Base-by-base conservation (phyloP, 345 rosid species). In the Adansonia digitata region DNA sequence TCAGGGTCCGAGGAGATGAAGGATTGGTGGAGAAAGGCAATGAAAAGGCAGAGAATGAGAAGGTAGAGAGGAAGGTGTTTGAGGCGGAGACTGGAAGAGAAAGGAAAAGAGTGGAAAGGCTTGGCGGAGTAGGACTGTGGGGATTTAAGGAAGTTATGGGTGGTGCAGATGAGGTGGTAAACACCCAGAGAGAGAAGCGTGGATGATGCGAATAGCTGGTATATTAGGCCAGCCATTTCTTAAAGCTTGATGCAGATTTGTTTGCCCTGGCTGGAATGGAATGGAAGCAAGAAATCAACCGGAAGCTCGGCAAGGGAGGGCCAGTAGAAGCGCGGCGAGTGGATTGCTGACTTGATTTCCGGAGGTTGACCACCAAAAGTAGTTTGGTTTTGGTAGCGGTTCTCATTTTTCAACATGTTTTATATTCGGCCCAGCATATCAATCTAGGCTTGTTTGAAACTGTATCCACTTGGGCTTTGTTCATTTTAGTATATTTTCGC, bases 91-190 rank as follows among this genome's bases (percentile, higher is more conserved):
- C 71, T 65, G 77, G 83, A 43, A 42, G 77, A 52, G 79, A 75
- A 49, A 37, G 88, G 83, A 18, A 91, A 77, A 3, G 91, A 88
- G 69, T 95, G 90, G 82, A 81, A 82, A 34, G 97, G 97, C 76
- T 87, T 92, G 75, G 98, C 98, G 74, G 89, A 46, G 93, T 89
- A 91, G 20, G 92, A 76, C 37, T 85, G 90, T 0, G 97, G 94
- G 39, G 88, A 84, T 79, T 93, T 95, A 17, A 93, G 84, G 77
- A 84, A 81, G 81, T 79, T 79, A 39, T 87, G 84, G 65, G 90
- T 85, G 37, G 93, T 68, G 86, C 86, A 91, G 76, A 93, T 74
- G 72, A 91, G 92, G 49, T 89, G 94, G 80, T 90, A 91, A 26
- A 93, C 75, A 20, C 97, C 97, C 7, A 95, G 81, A 15, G 88